Base-by-base conservation (phyloP, 2,329 filamentous ascomycete genomes). In the Fusarium sp. region DNA sequence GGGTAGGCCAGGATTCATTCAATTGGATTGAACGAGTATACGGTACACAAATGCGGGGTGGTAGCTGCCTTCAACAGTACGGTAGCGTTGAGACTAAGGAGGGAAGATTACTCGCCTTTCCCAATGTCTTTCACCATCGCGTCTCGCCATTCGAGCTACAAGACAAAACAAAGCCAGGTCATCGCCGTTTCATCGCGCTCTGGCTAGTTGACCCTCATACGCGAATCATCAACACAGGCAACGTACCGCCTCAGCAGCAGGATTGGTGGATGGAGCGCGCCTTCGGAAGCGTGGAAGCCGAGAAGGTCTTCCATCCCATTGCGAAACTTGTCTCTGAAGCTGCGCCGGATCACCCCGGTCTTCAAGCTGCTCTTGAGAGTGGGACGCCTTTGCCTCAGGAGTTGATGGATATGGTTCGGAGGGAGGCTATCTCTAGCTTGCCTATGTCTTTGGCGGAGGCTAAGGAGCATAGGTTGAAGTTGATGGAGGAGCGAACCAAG, bases 171-270 rank as follows among this genome's bases (percentile, higher is more conserved):
- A 83, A 81, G 60, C 81, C 85, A 0, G 87, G 87, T 0, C 83
- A 88, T 66, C 79, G 85, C 0, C 83, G 85, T 42, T 85, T 88
- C 46, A 78, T 89, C 4, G 84, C 84, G 0, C 75, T 89, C 5
- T 89, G 84, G 75, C 81, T 89, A 0, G 83, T 89, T 1, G 86
- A 89, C 55, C 87, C 87, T 0, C 68, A 81, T 15, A 73, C 76
- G 0, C 81, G 80, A 0, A 64, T 80, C n/a, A 74, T 79, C 30
- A 76, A 68, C 25, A 81, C 79, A 2, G 77, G 72, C 1, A 81
- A 80, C 11, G 76, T 80, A 0, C 79, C 77, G 1, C 79, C 78
- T 0, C 79, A 81, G 54, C 77, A 79, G 46, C 67, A 63, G 8
- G 70, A 69, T 18, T 81, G 78, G 77, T 80, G 76, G 77, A 25